Percentiles rank a stretch among this genome's conserved stretches.
Conservation (phyloP, 2,329 filamentous ascomycete species). For the Colletotrichum sp. region DNA sequence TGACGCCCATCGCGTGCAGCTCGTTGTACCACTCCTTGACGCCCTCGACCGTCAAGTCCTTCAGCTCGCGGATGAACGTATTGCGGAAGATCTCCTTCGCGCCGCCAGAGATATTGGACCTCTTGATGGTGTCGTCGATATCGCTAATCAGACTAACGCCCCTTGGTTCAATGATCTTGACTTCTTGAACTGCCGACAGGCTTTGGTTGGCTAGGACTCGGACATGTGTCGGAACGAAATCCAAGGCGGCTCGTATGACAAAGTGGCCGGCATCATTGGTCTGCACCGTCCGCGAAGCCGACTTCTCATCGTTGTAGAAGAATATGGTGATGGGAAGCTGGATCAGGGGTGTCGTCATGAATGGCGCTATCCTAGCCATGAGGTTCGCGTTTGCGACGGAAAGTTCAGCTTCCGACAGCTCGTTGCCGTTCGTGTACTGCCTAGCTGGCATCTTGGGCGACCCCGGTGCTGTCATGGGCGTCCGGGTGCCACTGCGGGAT, state of each 20-base stretch:
- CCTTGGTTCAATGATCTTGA: constrained; percentile 76
- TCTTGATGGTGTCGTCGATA: constrained; percentile 97
- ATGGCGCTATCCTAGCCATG: constrained; percentile 86
- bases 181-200: constrained; percentile 79
- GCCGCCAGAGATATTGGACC: constrained; percentile 86
- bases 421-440: constrained; percentile 44
- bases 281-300: constrained; percentile 81
- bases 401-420: constrained; percentile 79
- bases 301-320: constrained; percentile 87
- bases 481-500: constrained; percentile 36
- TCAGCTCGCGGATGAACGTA: constrained; percentile 87
- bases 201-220: constrained; percentile 86
- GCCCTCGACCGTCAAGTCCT: constrained; percentile 82
- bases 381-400: constrained; percentile 83
- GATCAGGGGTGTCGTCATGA: constrained; percentile 83
- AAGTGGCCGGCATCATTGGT: constrained; percentile 95
- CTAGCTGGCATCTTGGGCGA: constrained; percentile 48
- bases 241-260: constrained; percentile 75
- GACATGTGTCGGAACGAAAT: constrained; percentile 90
- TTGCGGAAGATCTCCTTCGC: constrained; percentile 96
- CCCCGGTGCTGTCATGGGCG: constrained; percentile 43
- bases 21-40: constrained; percentile 88
- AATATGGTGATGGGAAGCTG: constrained; percentile 86
- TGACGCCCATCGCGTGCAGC: constrained; percentile 80
- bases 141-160: constrained; percentile 96